These are phyloP conservation scores for Meripilus lineatus DNA, from an alignment of 1,284 basidiomycete species.

Conservation along the genomic window DNA sequence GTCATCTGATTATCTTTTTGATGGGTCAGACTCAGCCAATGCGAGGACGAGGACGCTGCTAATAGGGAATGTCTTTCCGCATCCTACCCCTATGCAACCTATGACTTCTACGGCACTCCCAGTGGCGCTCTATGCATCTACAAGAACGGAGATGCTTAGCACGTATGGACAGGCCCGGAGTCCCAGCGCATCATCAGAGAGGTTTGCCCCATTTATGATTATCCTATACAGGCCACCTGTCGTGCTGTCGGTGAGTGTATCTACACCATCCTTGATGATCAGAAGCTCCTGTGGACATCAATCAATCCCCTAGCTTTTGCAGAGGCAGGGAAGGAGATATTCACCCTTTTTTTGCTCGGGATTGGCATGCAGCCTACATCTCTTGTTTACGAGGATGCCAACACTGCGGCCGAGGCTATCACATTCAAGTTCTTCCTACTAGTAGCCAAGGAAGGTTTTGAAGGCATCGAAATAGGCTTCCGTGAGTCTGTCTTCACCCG, in stretches of 20 bases:
- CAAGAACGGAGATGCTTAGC: slow-evolving; percentile 15
- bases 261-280: slow-evolving; percentile 19
- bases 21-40: too few species aligned
- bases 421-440: slow-evolving; percentile 19
- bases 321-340: slow-evolving; percentile 19
- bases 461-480: slow-evolving; percentile 23
- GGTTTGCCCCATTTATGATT: slow-evolving; percentile 26
- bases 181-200: slow-evolving; percentile 24
- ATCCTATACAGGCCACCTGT: slow-evolving; percentile 22
- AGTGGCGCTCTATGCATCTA: slow-evolving; percentile 25
- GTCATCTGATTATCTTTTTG: too few species aligned
- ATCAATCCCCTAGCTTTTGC: slow-evolving; percentile 24
- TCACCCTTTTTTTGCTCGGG: slow-evolving; percentile 18
- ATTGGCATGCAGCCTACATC: slow-evolving; percentile 23
- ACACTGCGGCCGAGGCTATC: slow-evolving; percentile 15
- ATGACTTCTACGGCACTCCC: slow-evolving; percentile 28
- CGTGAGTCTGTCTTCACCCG: slow-evolving; percentile 18
- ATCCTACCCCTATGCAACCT: slow-evolving; percentile 24
- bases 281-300: slow-evolving; percentile 19
- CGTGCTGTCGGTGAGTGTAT: slow-evolving; percentile 15
- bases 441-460: slow-evolving; percentile 19
- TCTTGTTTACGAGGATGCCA: slow-evolving; percentile 20
- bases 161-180: slow-evolving; percentile 8
- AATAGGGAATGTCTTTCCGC: too few species aligned
- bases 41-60: too few species aligned